Evolutionary conservation across 192 early-diverging fungal genomes (phyloP).

Genomic region (Umbelopsis sp.): DNA sequence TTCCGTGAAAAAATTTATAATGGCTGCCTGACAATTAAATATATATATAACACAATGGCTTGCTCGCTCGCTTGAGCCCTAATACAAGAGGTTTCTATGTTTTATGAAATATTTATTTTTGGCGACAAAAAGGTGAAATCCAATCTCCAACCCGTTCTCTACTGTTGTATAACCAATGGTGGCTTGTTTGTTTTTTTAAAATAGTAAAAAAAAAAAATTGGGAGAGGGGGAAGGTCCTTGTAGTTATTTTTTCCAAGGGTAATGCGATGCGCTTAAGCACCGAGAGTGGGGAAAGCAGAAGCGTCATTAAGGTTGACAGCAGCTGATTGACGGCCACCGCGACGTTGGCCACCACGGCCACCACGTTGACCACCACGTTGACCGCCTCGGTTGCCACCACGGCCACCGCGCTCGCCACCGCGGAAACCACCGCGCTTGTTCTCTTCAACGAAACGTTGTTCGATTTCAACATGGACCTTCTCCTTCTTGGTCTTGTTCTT

Average conservation of each 20-base stretch:
- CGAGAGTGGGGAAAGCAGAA: conserved; percentile 74
- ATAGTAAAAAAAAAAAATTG: background rate
- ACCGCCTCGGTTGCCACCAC: conserved; percentile 47
- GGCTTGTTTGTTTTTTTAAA: conserved; percentile 12
- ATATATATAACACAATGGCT: no score
- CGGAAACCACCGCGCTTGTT: conserved; percentile 65
- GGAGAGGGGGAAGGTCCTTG: conserved; percentile 23
- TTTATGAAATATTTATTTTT: conserved; percentile 15
- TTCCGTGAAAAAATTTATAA: no score
- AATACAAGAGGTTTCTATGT: background rate
- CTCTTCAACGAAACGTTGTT: conserved; percentile 64
- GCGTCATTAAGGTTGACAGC: conserved; percentile 69
- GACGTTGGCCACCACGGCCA: conserved; percentile 48
- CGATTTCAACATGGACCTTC: conserved; percentile 76
- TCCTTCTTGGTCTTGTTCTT: conserved; percentile 70
- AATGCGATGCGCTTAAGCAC: conserved; percentile 28
- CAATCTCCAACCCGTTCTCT: conserved; percentile 24
- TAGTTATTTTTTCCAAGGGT: background rate
- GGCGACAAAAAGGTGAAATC: conserved; percentile 21
- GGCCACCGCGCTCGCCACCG: conserved; percentile 43
- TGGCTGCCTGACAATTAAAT: no score
- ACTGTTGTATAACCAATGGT: conserved; percentile 7
- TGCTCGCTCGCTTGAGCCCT: no score
- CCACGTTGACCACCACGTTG: conserved; percentile 41
- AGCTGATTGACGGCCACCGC: conserved; percentile 40